Base-by-base conservation (phyloP, 192 early-diverging fungal genomes). In the Entomortierella chlamydospora region DNA sequence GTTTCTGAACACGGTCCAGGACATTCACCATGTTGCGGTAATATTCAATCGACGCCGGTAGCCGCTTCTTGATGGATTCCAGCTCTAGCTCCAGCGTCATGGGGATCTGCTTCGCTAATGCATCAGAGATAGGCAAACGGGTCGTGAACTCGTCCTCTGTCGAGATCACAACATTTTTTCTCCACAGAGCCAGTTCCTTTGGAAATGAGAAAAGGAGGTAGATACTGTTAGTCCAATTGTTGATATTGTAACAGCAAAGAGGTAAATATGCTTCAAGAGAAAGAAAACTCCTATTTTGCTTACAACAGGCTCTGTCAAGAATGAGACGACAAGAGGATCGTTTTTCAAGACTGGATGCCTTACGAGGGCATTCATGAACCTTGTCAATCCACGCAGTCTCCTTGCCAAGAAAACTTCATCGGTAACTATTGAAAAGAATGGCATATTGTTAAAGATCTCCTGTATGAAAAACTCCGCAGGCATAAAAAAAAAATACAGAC, bases 341-440 rank as follows among this genome's bases (percentile, higher is more conserved):
- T 82, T 73, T n/a, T 83, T 72, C 60, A 95, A 57, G 4, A 91
- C 74, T 15, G 94, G 94, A 68, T 95, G 94, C 37, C 93, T 88
- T 13, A 86, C 86, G 33, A 95, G 69, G n/a, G 89, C 85, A 73
- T 93, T 91, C 59, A 93, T 85, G 64, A 93, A 95, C 17, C 94
- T 79, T 0, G 84, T 83, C 17, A 95, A 69, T 10, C 91, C 93
- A 31, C 90, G 87, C 12, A 93, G 81, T 57, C 94, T 64, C 54
- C 84, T 82, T 60, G 93, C 93, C 63, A 95, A 68, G 83, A 95
- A 95, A 13, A 73, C 63, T 31, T 86, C 84, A 70, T 95, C 90
- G 10, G 84, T 85, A 18, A 82, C 84, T 73, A 50, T 51, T 43
- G 52, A 42, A 25, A 55, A 57, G 30, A 29, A 49, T 17, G 54